Conservation (phyloP, 371 early-diverging fungal species). For the Apophysomyces variabilis region DNA sequence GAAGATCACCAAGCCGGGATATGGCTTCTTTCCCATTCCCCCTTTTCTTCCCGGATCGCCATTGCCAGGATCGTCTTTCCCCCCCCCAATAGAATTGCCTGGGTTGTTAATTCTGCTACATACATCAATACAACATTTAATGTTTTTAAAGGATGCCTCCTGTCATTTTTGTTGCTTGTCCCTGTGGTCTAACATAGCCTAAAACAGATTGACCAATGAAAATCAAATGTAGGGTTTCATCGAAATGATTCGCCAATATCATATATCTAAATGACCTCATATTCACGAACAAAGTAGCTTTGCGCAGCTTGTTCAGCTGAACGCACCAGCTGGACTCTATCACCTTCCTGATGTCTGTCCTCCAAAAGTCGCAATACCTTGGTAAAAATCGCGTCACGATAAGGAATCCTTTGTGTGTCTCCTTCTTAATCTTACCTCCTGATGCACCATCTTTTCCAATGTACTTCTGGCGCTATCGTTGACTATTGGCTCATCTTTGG, state of each 20-base stretch:
- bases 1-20: too few species aligned
- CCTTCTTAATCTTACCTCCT: constrained; percentile 25
- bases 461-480: constrained; percentile 33
- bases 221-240: too few species aligned
- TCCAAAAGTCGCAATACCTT: neutral
- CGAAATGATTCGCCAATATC: neutral
- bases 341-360: neutral
- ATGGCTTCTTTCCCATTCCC: too few species aligned
- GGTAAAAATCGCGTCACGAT: neutral
- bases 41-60: too few species aligned
- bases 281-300: constrained; percentile 31
- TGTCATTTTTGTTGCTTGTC: too few species aligned
- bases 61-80: too few species aligned
- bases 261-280: constrained; percentile 15
- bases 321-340: constrained; percentile 7
- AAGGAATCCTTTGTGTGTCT: neutral
- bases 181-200: too few species aligned
- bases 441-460: constrained; percentile 24
- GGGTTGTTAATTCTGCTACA: too few species aligned
- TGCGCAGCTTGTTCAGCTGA: constrained; percentile 28
- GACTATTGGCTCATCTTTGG: constrained; percentile 26
- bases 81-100: too few species aligned
- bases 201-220: too few species aligned
- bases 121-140: too few species aligned
- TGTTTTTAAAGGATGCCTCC: too few species aligned